phyloP scores from a whole-genome alignment of 2,329 filamentous ascomycete species.

The Trichophaea hybrida region DNA sequence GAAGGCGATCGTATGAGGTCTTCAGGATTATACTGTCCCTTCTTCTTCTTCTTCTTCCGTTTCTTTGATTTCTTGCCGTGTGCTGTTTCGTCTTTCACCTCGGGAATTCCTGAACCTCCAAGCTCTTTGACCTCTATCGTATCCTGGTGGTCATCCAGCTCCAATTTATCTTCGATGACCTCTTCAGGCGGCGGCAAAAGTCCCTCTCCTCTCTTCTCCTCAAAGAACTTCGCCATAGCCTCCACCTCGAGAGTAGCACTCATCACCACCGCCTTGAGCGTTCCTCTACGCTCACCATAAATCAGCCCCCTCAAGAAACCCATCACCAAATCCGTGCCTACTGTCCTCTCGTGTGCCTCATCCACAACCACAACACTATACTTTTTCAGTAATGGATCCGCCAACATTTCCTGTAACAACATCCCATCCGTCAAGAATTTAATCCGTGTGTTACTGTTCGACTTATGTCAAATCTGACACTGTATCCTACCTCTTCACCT shows the following conservation, averaged over 20 bases:
- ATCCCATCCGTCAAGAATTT: slow-evolving; percentile 94
- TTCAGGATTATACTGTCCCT: slow-evolving; percentile 38
- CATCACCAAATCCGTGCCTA: slow-evolving; percentile 81
- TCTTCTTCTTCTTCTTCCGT: slow-evolving; percentile 29
- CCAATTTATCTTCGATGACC: background rate
- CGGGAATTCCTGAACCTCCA: background rate
- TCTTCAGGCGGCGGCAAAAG: background rate
- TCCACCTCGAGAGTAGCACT: slow-evolving; percentile 89
- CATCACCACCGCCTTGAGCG: slow-evolving; percentile 70
- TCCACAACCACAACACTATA: slow-evolving; percentile 98
- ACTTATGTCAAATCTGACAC: slow-evolving; percentile 82
- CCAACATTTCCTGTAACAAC: slow-evolving; percentile 76
- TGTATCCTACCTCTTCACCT: slow-evolving; percentile 85
- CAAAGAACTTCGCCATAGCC: slow-evolving; percentile 68
- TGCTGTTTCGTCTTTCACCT: slow-evolving; percentile 17
- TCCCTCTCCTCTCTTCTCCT: slow-evolving; percentile 12
- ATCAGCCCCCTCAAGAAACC: slow-evolving; percentile 79
- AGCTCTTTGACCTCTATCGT: background rate
- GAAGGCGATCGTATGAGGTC: slow-evolving; percentile 52
- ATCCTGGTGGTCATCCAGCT: background rate
- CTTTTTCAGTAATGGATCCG: slow-evolving; percentile 76
- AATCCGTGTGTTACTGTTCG: slow-evolving; percentile 69
- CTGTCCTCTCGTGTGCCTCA: slow-evolving; percentile 84
- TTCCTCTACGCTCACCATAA: slow-evolving; percentile 57
- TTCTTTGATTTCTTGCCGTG: slow-evolving; percentile 29